A percentile compares a stretch with the other conserved stretches of the same genome.
Conservation (phyloP, 2,329 filamentous ascomycete genomes). For the Diplodia seriata region DNA sequence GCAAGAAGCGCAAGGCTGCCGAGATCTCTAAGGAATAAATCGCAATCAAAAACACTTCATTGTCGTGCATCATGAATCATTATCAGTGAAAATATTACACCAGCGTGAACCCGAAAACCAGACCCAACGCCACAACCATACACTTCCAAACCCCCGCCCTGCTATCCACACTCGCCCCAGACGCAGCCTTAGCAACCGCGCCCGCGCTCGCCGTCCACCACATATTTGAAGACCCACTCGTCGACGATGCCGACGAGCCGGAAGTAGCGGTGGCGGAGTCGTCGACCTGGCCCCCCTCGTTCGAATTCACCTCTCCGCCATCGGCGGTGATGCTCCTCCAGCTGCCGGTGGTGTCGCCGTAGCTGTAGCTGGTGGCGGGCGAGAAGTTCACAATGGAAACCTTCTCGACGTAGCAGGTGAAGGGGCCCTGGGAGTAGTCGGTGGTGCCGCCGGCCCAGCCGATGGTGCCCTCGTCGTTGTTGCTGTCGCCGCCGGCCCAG, state of each 20-base stretch:
- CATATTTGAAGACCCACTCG: slow-evolving; percentile 18
- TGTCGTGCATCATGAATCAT: too few relatives aligned
- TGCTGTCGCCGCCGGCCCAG: slow-evolving; percentile 51
- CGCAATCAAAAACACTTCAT: too few relatives aligned
- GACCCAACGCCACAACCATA: neutral
- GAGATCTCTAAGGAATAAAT: too few relatives aligned
- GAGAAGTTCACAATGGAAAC: slow-evolving; percentile 55
- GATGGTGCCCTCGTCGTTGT: slow-evolving; percentile 60
- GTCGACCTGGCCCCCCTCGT: slow-evolving; percentile 18
- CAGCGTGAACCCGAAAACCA: neutral
- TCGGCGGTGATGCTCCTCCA: slow-evolving; percentile 52
- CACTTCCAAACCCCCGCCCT: neutral
- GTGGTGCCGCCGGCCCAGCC: slow-evolving; percentile 67
- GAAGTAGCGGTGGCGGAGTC: slow-evolving; percentile 9
- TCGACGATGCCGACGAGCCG: slow-evolving; percentile 3
- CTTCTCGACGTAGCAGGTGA: slow-evolving; percentile 54
- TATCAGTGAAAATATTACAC: neutral
- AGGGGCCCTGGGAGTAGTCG: slow-evolving; percentile 50
- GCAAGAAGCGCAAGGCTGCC: too few relatives aligned
- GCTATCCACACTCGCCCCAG: neutral
- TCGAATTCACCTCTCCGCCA: slow-evolving; percentile 33
- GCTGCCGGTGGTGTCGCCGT: slow-evolving; percentile 50
- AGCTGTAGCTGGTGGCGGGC: slow-evolving; percentile 54
- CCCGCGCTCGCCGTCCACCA: slow-evolving; percentile 31
- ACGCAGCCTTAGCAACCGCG: slow-evolving; percentile 11